Percentiles rank a stretch among this genome's conserved stretches.
Evolutionary conservation across 2,329 filamentous ascomycete species (phyloP).

Genomic region (Plenodomus lindquistii): DNA sequence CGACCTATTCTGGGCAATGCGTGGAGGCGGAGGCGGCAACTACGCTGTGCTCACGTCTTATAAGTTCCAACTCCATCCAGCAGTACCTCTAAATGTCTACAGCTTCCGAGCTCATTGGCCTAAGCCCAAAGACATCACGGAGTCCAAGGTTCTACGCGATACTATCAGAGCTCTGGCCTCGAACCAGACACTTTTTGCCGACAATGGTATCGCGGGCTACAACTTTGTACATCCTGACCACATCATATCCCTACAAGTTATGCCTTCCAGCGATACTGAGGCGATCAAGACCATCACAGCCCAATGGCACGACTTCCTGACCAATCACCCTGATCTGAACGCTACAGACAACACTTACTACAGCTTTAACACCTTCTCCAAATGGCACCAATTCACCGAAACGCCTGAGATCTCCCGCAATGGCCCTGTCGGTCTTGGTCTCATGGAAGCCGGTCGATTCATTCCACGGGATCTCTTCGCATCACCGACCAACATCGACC

Average conservation of each 20-base stretch:
- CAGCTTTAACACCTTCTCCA: slow-evolving; percentile 35
- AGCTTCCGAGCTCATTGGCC: slow-evolving; percentile 39
- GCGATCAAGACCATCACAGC: slow-evolving; percentile 32
- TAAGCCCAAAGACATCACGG: slow-evolving; percentile 28
- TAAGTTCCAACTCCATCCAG: slow-evolving; percentile 41
- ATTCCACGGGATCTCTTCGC: slow-evolving; percentile 36
- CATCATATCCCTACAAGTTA: slow-evolving; percentile 37
- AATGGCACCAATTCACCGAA: slow-evolving; percentile 37
- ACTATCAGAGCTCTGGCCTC: slow-evolving; percentile 35
- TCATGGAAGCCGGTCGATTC: slow-evolving; percentile 40
- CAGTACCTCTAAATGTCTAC: slow-evolving; percentile 41
- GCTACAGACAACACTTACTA: slow-evolving; percentile 39
- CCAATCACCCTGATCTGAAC: slow-evolving; percentile 34
- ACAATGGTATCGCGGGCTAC: slow-evolving; percentile 40
- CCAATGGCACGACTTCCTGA: slow-evolving; percentile 37
- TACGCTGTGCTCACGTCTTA: slow-evolving; percentile 42
- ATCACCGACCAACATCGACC: slow-evolving; percentile 18
- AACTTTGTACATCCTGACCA: slow-evolving; percentile 40
- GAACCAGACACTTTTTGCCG: slow-evolving; percentile 35
- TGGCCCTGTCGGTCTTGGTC: slow-evolving; percentile 39
- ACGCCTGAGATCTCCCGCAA: slow-evolving; percentile 36
- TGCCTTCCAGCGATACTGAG: slow-evolving; percentile 30
- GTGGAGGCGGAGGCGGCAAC: slow-evolving; percentile 43
- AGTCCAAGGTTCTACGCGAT: slow-evolving; percentile 38
- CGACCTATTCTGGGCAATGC: slow-evolving; percentile 44